Evolutionary conservation across 1,284 basidiomycete species (phyloP), one percentile per base, ranked within the genome.

Genomic region (Abortiporus biennis): DNA sequence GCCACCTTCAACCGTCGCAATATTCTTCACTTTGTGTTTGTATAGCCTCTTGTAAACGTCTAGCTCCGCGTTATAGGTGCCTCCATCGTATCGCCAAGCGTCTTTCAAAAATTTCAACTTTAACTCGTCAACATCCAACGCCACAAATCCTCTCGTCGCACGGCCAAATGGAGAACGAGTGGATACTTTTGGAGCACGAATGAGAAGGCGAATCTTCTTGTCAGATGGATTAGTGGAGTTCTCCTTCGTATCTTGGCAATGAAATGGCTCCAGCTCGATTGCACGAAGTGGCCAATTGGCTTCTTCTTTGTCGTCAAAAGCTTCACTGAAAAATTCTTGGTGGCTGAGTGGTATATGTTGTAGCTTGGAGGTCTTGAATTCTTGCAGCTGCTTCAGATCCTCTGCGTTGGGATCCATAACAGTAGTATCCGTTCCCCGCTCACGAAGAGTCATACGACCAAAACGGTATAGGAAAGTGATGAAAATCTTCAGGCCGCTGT

Each of bases 1-100:
- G 6, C 72, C 23, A 62, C 68, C 23, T 53, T 54, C 21, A 57
- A 65, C 19, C 25, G 46, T 42, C 45, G 32, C 17, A 19, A 19
- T 30, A 31, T 33, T 2, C 12, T 21, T 29, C n/a, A 42, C 32
- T 6, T 36, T 25, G 8, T 35, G 4, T 8, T 15, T 13, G 5
- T 36, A 8, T 8, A 42, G 32, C 6, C 6, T 5, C 15, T 36
- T 11, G 22, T 42, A 42, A 4, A 27, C 9, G 13, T 42, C 32
- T 8, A 25, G 21, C 22, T 42, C 40, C 3, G 20, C 5, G 11
- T 8, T 15, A 6, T 15, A 19, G 6, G 6, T 4, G 4, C 13
- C 8, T 6, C 13, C 12, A 16, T n/a, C 15, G 6, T 20, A 6
- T 4, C 21, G 21, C 40, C 40, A 42, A 16, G 9, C 21, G 23